phyloP scores from a whole-genome alignment of 805 yeast genomes.

The Candida taoyuanica region DNA sequence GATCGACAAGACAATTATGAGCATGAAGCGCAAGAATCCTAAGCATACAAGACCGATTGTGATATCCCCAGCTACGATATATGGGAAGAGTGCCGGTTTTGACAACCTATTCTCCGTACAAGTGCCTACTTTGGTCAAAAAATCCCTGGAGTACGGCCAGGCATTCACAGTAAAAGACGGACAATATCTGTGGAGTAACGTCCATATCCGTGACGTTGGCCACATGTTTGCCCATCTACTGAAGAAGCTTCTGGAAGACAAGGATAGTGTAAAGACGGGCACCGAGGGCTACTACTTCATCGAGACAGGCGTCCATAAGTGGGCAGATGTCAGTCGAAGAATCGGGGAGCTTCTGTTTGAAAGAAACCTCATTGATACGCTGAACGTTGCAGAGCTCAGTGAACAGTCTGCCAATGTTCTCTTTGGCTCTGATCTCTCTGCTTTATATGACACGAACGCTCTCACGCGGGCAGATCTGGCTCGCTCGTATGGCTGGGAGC shows the following conservation, averaged over 20 bases:
- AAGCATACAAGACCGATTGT: constrained; percentile 27
- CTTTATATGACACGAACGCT: constrained; percentile 29
- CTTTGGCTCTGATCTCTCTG: constrained; percentile 18
- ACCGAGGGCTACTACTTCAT: constrained; percentile 35
- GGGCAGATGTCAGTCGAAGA: constrained; percentile 28
- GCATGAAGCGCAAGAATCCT: constrained; percentile 30
- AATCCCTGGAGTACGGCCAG: constrained; percentile 20
- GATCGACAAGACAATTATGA: constrained; percentile 29
- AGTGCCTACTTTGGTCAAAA: constrained; percentile 26
- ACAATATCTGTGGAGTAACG: constrained; percentile 32
- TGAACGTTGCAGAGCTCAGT: constrained; percentile 18
- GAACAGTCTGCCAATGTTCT: constrained; percentile 18
- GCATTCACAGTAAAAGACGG: constrained; percentile 31
- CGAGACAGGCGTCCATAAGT: constrained; percentile 28
- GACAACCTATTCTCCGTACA: constrained; percentile 29
- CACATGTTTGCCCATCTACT: constrained; percentile 28
- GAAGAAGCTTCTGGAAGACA: constrained; percentile 19
- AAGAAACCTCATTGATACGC: constrained; percentile 14
- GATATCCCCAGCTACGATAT: constrained; percentile 33
- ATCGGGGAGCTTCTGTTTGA: constrained; percentile 22
- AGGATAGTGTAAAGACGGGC: constrained; percentile 26
- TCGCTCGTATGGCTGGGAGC: constrained; percentile 28
- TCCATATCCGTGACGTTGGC: constrained; percentile 34
- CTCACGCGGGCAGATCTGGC: constrained; percentile 29
- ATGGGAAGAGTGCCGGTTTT: constrained; percentile 32